Base-by-base conservation (phyloP, 2,329 filamentous ascomycete genomes). In the Colletotrichum sp. region DNA sequence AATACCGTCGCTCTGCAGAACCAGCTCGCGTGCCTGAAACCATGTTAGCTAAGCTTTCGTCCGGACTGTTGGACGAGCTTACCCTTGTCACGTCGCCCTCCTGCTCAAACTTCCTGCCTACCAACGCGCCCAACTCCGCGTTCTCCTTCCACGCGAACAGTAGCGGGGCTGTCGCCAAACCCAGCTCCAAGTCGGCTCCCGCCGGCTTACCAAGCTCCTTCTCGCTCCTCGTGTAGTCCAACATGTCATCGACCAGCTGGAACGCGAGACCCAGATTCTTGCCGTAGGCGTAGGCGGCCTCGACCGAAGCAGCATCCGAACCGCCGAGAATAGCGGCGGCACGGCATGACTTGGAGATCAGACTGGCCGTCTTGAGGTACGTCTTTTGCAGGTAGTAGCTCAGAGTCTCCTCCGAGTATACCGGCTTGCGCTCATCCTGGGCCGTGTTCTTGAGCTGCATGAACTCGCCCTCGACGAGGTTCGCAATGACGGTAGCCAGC, bases 401-500 rank as follows among this genome's bases (percentile, higher is more conserved):
- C 77, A 99, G 91, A 2, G 96, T 95, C 69, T 98, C 95, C 82
- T 98, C 95, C 3, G 94, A 97, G 91, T 95, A 99, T 12, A 90
- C 88, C 1, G 96, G 96, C 79, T 95, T 93, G 78, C 91, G 90
- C 88, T 99, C 96, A 83, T 98, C 96, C 79, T 92, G 90, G 62
- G 95, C 95, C 2, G 97, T 99, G 86, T 99, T 99, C 88, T 98
- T 98, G 80, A 99, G 89, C 88, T 99, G 97, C 97, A 99, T 99
- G 88, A 99, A 99, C 86, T 99, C 97, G 82, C 97, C 97, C 87
- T 99, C 97, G 24, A 99, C 96, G 30, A 99, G 89, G 84, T 99
- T 99, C 60, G 97, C 96, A 80, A 99, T 99, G 57, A 99, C 97
- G 1, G 96, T 99, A 6, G 97, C 96, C 34, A 99, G 88, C 9